Base-by-base conservation (phyloP, 495 filamentous ascomycete species). In the Astrothelium macrocarpum region DNA sequence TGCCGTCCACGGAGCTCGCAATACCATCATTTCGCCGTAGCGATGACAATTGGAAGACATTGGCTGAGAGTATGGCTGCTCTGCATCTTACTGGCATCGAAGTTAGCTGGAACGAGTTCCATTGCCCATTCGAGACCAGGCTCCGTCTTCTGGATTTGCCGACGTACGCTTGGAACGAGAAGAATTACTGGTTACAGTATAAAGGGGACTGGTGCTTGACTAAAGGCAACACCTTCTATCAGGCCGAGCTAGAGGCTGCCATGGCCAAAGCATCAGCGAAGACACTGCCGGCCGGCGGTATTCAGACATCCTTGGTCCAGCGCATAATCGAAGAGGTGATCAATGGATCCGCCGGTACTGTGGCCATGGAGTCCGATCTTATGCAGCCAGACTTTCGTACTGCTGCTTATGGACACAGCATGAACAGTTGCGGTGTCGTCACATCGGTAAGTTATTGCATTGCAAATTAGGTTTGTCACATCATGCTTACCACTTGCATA, bases 181-280 rank as follows among this genome's bases (percentile, higher is more conserved):
- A 91, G 78, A 85, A 89, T 66, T 90, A 91, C 73, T 94, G 90
- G 90, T 82, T 93, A 23, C 79, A 86, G 16, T 92, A 92, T 72
- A 79, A 78, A 4, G 49, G 49, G 9, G 49, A 56, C 16, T 56
- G 49, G 49, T 4, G 5, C 23, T 16, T 56, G 2, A 56, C 49
- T 7, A 56, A 56, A 16, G 49, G 49, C 7, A 56, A 56, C 29
- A 34, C 59, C 2, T 67, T 31, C 61, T 65, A 65, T 36, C 59
- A 64, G 1, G 62, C 62, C 25, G 62, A 65, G 18, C 64, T 64
- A 25, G 61, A 20, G n/a, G 11, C 53, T 23, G 32, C 25, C 36
- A 56, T 16, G 23, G 20, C 28, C 11, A 20, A 42, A 25, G 28
- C 29, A 25, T 23, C 31, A 29, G 29, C 60, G 4, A 53, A 53